A percentile compares a stretch with the other conserved stretches of the same genome.
phyloP scores from a whole-genome alignment of 1,284 basidiomycete genomes.

The Ganoderma multipileum region DNA sequence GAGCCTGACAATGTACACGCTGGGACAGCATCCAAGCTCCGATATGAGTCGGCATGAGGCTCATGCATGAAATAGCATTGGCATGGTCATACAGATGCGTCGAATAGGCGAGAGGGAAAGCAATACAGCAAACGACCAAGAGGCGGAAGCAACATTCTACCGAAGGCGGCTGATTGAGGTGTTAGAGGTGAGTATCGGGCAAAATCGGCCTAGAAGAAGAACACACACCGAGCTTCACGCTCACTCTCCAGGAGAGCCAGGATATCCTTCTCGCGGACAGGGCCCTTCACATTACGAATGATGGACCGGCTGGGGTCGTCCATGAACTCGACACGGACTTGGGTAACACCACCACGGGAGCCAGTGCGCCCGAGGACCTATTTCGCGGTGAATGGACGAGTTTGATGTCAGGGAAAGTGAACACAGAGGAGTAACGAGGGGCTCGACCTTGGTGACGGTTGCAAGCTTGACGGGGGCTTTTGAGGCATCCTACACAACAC shows the following conservation, averaged over 20 bases:
- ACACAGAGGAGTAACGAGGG: conserved; percentile 15
- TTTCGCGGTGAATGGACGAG: conserved; percentile 16
- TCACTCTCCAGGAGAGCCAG: conserved; percentile 98
- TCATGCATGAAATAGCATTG: conserved; percentile 38
- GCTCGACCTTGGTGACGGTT: conserved; percentile 88
- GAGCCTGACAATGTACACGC: background rate
- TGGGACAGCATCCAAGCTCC: background rate
- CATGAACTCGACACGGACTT: conserved; percentile 99
- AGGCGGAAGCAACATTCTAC: conserved; percentile 36
- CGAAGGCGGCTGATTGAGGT: conserved; percentile 47
- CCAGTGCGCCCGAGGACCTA: conserved; percentile 99
- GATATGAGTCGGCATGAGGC: conserved; percentile 13
- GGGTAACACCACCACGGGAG: conserved; percentile 99
- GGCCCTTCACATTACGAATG: conserved; percentile 99
- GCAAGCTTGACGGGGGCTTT: conserved; percentile 96
- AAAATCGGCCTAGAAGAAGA: background rate
- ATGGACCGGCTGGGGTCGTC: conserved; percentile 96
- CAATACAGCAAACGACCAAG: conserved; percentile 26
- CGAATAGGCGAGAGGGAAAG: conserved; percentile 34
- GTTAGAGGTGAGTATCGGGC: conserved; percentile 15
- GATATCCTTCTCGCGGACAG: conserved; percentile 96
- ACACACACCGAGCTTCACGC: conserved; percentile 96
- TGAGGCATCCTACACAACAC: conserved; percentile 67
- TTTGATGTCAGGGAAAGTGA: conserved; percentile 15
- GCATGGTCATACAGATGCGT: conserved; percentile 43